Base-by-base conservation (phyloP, 495 filamentous ascomycete genomes). In the Aspergillus bridgeri region DNA sequence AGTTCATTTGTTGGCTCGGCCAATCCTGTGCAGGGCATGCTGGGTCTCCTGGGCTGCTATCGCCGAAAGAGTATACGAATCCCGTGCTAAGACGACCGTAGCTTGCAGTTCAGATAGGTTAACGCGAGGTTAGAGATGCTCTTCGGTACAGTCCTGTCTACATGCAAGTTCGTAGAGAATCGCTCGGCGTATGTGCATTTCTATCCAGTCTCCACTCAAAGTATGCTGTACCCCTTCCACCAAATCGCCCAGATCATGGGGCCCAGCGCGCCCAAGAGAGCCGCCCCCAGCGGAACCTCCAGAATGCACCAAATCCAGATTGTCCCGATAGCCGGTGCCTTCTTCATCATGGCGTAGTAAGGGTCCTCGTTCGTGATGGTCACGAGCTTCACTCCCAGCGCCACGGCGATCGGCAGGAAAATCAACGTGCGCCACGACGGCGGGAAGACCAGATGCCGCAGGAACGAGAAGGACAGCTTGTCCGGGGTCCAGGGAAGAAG, bases 251-350 rank as follows among this genome's bases (percentile, higher is more conserved):
- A 98, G 1, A 69, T 72, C 61, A 77, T 54, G 3, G 77, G 77
- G 3, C 77, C 81, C 43, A 90, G 75, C 9, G 78, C 72, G 8
- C 81, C 71, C 27, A 80, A 68, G 7, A 86, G 66, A 1, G 90
- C 88, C 51, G 80, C 85, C 3, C 79, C 69, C 53, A 95, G 75
- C n/a, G 87, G 75, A 74, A 97, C 82, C 73, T 98, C 94, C 48
- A 96, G 76, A 33, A 96, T 85, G 18, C 87, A 86, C 94, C 93
- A 98, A 15, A 98, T 83, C 93, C 93, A 96, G 19, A 97, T 69
- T 17, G 89, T 91, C 2, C 91, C 95, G n/a, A 96, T 68, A 20
- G 91, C 84, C 20, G 94, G 94, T 0, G 91, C 89, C 54, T 83
- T 85, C 76, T 96, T 95, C 94, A 98, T 93, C 3, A 96, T 86